Conservation (phyloP, 148 eudicot species). For the Euryodendron excelsum region DNA sequence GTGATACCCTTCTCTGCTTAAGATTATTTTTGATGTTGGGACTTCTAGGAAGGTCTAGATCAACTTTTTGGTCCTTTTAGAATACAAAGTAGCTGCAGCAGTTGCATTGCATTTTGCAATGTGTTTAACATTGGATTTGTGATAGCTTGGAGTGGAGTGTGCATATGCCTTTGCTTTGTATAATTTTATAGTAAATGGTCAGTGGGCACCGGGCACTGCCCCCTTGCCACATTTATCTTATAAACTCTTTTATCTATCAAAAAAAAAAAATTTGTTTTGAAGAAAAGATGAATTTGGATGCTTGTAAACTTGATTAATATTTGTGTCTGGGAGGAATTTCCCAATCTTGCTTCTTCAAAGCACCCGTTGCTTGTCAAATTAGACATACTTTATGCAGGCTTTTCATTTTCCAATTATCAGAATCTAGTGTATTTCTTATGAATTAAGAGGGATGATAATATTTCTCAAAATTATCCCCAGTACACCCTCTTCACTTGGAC, state of each 20-base stretch:
- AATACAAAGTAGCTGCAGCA: background rate
- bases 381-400: background rate
- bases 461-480: no score
- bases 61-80: background rate
- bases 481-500: background rate
- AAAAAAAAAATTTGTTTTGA: background rate
- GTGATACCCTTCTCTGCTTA: background rate
- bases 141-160: background rate
- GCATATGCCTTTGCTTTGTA: background rate
- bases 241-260: background rate
- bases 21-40: background rate
- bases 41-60: background rate
- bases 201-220: background rate
- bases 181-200: no score
- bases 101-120: background rate
- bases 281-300: background rate
- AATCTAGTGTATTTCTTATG: background rate
- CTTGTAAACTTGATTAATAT: background rate
- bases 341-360: background rate
- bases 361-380: background rate
- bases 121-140: background rate
- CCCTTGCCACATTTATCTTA: background rate
- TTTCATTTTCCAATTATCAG: background rate
- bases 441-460: background rate
- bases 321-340: background rate